These are phyloP conservation scores for Rhodomyrtus tomentosa DNA, from an alignment of 345 rosid genomes.

Conservation along the genomic window DNA sequence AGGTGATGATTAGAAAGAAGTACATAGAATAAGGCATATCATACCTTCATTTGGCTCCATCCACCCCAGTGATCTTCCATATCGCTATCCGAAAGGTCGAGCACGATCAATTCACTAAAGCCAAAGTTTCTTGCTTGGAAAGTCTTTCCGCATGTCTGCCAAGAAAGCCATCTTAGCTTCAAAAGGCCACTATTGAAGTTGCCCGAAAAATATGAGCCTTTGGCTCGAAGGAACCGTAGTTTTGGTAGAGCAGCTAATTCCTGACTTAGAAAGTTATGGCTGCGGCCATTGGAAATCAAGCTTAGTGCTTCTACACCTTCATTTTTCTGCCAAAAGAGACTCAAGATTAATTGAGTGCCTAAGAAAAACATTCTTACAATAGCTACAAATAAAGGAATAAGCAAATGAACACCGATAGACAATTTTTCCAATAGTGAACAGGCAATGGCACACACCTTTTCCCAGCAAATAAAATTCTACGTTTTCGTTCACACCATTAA, in stretches of 20 bases:
- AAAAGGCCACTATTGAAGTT: rapidly evolving
- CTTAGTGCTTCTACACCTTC: neutral
- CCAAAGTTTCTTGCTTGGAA: neutral
- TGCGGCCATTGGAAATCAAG: rapidly evolving
- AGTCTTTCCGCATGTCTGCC: rapidly evolving
- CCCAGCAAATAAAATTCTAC: no score
- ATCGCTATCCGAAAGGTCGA: neutral
- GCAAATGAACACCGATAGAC: no score
- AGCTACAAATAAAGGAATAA: no score
- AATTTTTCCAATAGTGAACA: no score
- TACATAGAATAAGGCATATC: neutral
- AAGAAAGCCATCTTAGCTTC: neutral
- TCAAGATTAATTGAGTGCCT: neutral
- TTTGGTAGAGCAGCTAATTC: neutral
- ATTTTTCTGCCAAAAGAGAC: neutral
- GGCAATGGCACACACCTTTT: no score
- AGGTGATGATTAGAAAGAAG: neutral
- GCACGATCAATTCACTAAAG: neutral
- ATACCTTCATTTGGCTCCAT: neutral
- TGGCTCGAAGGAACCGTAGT: neutral
- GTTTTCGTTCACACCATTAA: neutral
- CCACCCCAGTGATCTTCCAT: neutral
- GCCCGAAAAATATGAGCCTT: neutral
- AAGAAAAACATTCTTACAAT: no score
- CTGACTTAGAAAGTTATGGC: rapidly evolving